Evolutionary conservation across 352 stramenopile species (phyloP), one percentile per base, ranked within the genome.

Genomic region (Phytophthora sp.): DNA sequence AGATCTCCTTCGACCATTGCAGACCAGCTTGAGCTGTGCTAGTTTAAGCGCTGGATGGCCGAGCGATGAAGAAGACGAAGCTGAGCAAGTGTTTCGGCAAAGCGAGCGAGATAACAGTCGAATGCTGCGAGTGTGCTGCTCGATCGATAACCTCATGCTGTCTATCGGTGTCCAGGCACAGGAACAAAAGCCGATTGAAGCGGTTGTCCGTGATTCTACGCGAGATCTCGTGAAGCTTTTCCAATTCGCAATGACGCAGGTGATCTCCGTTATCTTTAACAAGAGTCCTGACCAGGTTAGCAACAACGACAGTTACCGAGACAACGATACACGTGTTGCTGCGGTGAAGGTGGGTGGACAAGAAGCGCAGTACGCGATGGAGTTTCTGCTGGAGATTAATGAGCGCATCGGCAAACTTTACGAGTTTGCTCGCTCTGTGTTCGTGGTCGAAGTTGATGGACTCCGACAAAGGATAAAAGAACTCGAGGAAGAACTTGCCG

Each of bases 41-140:
- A 75, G 39, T 26, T 52, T 77, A 21, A 78, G 63, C 39, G 69
- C 59, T 7, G 75, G 71, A 5, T 82, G 77, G 72, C 52, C 59
- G 0, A 71, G 59, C 16, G 65, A 80, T 18, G 69, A 79, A 33
- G 74, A 82, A 12, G 78, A 87, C 20, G 71, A 78, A 35, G 71
- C 46, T 27, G 52, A 71, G 27, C 67, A 74, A 30, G 31, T 63
- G n/a, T 65, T 64, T 33, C 73, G 66, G 5, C 75, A 77, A 26
- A 75, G 78, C 20, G 79, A 90, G 52, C 71, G 79, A 8, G 76
- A 86, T 1, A 66, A 58, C 13, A 89, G 80, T 36, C 80, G 71
- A n/a, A 82, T 91, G 56, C 18, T 89, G 5, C 80, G 80, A 20
- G 80, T 89, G 4, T 89, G 80, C 55, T 89, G 80, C 53, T 91